A percentile compares a stretch with the other conserved stretches of the same genome.
phyloP scores from a whole-genome alignment of 106 monocot genomes.

The Vanilla planifolia region DNA sequence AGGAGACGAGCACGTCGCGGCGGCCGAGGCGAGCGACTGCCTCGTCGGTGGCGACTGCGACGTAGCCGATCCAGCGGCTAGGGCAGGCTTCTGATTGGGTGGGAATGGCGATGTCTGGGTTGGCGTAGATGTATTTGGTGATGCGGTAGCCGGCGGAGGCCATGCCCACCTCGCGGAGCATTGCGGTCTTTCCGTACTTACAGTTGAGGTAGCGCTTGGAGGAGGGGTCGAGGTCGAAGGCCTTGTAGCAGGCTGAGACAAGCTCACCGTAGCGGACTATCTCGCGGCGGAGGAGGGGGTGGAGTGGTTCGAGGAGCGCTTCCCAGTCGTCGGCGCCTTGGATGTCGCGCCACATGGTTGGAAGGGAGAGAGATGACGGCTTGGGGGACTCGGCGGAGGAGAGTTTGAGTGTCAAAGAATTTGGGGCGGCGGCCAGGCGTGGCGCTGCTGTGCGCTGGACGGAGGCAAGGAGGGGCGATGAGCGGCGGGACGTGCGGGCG shows the following conservation, averaged over 20 bases:
- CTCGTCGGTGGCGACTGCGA: slow-evolving; percentile 36
- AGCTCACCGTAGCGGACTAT: slow-evolving; percentile 49
- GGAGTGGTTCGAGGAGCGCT: slow-evolving; percentile 24
- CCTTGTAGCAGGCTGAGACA: slow-evolving; percentile 43
- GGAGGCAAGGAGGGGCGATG: too few species aligned
- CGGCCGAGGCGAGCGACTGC: slow-evolving; percentile 20
- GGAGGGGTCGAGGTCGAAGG: slow-evolving; percentile 39
- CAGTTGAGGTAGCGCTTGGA: slow-evolving; percentile 51
- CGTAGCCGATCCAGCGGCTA: slow-evolving; percentile 58
- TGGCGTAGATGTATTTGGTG: slow-evolving; percentile 46
- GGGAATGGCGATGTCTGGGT: slow-evolving; percentile 25
- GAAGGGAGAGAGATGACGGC: neutral
- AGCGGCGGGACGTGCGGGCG: too few species aligned
- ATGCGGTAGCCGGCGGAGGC: slow-evolving; percentile 27
- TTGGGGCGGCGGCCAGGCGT: neutral
- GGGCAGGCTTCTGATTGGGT: slow-evolving; percentile 12
- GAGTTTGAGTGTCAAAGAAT: neutral
- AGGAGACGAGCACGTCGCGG: slow-evolving; percentile 36
- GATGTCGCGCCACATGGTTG: slow-evolving; percentile 39
- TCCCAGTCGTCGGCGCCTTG: slow-evolving; percentile 52
- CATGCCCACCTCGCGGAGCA: slow-evolving; percentile 27
- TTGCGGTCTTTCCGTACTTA: slow-evolving; percentile 26
- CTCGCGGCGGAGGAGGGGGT: slow-evolving; percentile 38
- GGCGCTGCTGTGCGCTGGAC: too few species aligned
- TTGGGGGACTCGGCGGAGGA: neutral